Evolutionary conservation across 2,329 filamentous ascomycete species (phyloP).

Genomic region (Sporothrix globosa): DNA sequence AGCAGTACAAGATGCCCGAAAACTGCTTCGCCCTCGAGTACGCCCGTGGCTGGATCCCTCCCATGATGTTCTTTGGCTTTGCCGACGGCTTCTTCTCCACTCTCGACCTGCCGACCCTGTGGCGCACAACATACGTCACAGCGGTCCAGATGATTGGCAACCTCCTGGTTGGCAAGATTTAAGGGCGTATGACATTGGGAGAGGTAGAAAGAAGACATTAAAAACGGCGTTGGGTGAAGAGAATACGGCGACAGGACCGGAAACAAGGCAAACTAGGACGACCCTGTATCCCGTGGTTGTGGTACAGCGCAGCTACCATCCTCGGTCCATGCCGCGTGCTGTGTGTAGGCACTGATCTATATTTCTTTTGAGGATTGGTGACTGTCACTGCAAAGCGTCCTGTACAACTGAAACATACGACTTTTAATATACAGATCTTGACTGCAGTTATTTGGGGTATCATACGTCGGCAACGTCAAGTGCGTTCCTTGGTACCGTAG

Average conservation of each 20-base stretch:
- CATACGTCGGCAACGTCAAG: too few species aligned
- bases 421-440: conserved; percentile 9
- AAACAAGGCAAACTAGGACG: neutral
- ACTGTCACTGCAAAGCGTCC: neutral
- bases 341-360: neutral
- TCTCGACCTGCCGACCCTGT: conserved; percentile 81
- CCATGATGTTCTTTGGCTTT: conserved; percentile 89
- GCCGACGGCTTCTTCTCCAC: conserved; percentile 80
- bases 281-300: neutral
- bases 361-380: neutral
- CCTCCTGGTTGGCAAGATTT: conserved; percentile 71
- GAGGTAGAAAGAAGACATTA: neutral
- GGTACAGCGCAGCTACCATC: neutral
- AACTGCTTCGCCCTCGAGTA: conserved; percentile 82
- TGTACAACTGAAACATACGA: conserved; percentile 9
- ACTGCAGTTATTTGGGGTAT: neutral
- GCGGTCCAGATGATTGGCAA: conserved; percentile 76
- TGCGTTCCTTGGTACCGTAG: neutral
- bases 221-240: neutral
- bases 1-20: conserved; percentile 82
- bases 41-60: conserved; percentile 86
- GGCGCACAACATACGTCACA: conserved; percentile 75
- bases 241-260: neutral
- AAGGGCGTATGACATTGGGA: neutral
- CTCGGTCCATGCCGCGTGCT: neutral